Evolutionary conservation across 257 asterid species (phyloP).

Genomic region (Handroanthus guayacan): DNA sequence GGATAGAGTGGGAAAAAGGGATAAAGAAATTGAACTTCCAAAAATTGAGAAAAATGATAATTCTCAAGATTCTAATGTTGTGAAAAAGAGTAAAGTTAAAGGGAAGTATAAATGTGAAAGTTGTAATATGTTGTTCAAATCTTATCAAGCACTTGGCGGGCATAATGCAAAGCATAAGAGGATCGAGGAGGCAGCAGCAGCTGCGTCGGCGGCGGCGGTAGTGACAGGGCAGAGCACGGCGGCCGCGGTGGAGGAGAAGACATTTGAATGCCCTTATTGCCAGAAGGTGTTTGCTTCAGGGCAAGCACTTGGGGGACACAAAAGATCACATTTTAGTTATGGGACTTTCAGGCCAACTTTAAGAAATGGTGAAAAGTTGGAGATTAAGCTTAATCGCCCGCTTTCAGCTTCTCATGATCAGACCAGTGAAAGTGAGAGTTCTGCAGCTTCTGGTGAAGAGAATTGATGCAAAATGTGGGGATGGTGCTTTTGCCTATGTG

Average conservation of each 20-base stretch:
- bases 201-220: not conserved
- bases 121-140: conserved; percentile 64
- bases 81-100: conserved; percentile 34
- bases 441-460: conserved; percentile 30
- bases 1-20: conserved; percentile 32
- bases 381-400: conserved; percentile 70
- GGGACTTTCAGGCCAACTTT: conserved; percentile 31
- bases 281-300: conserved; percentile 76
- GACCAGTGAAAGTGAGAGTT: conserved; percentile 42
- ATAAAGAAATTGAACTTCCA: not conserved
- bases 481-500: no score
- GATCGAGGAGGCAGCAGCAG: conserved; percentile 24
- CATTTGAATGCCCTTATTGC: conserved; percentile 74
- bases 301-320: conserved; percentile 90
- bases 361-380: conserved; percentile 49
- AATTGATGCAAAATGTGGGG: not conserved
- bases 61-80: conserved; percentile 40
- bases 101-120: conserved; percentile 73
- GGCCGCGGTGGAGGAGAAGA: conserved; percentile 48
- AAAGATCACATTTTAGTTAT: conserved; percentile 69
- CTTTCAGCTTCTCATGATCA: conserved; percentile 56
- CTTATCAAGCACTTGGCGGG: conserved; percentile 89
- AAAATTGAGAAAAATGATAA: not conserved
- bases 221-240: not conserved
- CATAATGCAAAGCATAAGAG: conserved; percentile 87